Conservation (phyloP, 306 rosid species). For the Trifolium dubium region DNA sequence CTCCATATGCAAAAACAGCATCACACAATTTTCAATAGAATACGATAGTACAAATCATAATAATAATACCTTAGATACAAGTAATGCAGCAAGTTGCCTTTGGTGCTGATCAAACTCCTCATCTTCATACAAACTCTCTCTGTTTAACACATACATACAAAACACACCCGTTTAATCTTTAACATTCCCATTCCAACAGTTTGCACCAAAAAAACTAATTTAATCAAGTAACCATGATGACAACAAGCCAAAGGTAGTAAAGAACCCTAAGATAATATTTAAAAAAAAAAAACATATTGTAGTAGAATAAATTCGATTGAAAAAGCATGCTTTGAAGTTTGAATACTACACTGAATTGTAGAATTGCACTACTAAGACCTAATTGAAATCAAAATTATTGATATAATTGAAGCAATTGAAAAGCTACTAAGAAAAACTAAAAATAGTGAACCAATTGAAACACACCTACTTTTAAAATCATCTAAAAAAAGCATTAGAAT, state of each 20-base stretch:
- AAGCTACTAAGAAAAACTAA: background rate
- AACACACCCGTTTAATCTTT: conserved; percentile 9
- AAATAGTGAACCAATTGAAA: conserved; percentile 11
- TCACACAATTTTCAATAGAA: background rate
- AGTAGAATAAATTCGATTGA: background rate
- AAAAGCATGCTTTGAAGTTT: background rate
- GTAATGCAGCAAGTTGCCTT: conserved; percentile 91
- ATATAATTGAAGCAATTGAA: background rate
- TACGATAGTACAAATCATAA: conserved; percentile 23
- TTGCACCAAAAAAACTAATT: conserved; percentile 3
- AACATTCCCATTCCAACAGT: background rate
- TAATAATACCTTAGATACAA: conserved; percentile 78
- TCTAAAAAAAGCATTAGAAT: background rate
- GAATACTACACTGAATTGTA: background rate
- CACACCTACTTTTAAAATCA: background rate
- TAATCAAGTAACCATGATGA: background rate
- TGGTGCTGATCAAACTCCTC: conserved; percentile 92
- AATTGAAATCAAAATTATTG: conserved; percentile 5
- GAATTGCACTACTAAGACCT: conserved; percentile 1
- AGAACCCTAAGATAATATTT: background rate
- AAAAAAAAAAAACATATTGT: background rate
- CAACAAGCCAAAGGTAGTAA: conserved; percentile 14
- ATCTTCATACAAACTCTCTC: conserved; percentile 95
- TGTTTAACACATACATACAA: conserved; percentile 42
- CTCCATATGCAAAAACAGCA: conserved; percentile 13